Conservation (phyloP, 2,329 filamentous ascomycete species). For the Fusarium equiseti region DNA sequence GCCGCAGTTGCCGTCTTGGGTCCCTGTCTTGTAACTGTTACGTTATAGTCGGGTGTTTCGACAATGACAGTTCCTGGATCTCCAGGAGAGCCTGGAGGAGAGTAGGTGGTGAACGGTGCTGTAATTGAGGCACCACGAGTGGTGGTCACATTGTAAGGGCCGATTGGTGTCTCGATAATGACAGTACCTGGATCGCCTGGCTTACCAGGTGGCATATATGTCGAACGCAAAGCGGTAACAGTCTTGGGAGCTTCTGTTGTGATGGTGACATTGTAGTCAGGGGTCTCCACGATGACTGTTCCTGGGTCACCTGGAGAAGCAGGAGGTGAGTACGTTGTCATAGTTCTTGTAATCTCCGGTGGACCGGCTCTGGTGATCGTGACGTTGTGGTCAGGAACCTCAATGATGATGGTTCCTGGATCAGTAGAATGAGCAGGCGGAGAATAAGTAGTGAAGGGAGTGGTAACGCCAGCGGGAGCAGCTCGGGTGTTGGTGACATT, state of each 20-base stretch:
- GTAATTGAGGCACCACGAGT: slow-evolving; percentile 27
- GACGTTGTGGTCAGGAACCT: slow-evolving; percentile 31
- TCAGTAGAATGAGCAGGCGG: slow-evolving; percentile 28
- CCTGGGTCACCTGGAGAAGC: slow-evolving; percentile 29
- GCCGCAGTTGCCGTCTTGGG: background rate
- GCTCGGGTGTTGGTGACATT: slow-evolving; percentile 33
- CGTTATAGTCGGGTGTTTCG: slow-evolving; percentile 24
- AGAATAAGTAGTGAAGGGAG: slow-evolving; percentile 24
- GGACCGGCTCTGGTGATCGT: slow-evolving; percentile 31
- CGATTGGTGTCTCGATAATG: slow-evolving; percentile 21
- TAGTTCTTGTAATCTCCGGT: slow-evolving; percentile 18
- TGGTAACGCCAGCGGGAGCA: slow-evolving; percentile 27
- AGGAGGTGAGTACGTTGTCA: slow-evolving; percentile 34
- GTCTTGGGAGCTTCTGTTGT: slow-evolving; percentile 5
- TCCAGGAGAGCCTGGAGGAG: slow-evolving; percentile 1
- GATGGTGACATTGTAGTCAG: slow-evolving; percentile 35
- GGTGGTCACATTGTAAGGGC: slow-evolving; percentile 23
- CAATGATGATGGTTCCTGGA: slow-evolving; percentile 30
- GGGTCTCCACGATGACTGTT: slow-evolving; percentile 32
- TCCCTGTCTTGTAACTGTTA: slow-evolving; percentile 8
- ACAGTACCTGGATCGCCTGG: slow-evolving; percentile 27
- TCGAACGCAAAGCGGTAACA: slow-evolving; percentile 1
- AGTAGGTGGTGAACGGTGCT: slow-evolving; percentile 17
- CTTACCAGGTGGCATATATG: slow-evolving; percentile 7
- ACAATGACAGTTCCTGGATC: slow-evolving; percentile 30